Conservation (phyloP, 1,139 yeast species). For the Insectozyma bohioensis region DNA sequence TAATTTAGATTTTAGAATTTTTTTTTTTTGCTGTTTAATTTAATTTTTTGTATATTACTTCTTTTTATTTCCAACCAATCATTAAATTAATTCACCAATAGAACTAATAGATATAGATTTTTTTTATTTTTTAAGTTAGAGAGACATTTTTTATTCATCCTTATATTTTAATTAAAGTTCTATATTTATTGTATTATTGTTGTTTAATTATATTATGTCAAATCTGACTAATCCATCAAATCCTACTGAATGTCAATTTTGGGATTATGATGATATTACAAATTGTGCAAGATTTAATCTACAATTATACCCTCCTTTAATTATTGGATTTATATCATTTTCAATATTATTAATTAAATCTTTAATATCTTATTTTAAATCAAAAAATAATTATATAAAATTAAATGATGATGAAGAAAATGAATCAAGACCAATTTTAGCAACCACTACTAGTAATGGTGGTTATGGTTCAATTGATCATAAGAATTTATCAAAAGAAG, state of each 20-base stretch:
- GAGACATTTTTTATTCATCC: no score
- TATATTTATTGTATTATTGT: no score
- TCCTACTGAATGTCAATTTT: conserved; percentile 32
- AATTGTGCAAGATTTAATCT: conserved; percentile 43
- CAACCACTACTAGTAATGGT: conserved; percentile 18
- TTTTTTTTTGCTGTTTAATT: no score
- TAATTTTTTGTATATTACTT: no score
- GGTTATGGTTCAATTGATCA: conserved; percentile 30
- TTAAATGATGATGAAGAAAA: conserved; percentile 13
- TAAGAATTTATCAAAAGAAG: conserved; percentile 9
- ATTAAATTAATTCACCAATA: no score
- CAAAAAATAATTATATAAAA: conserved; percentile 10
- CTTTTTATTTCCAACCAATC: no score
- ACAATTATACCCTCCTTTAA: conserved; percentile 34
- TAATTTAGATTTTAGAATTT: no score
- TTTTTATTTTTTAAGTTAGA: no score
- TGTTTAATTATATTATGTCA: no score
- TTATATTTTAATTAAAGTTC: no score
- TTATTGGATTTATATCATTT: conserved; percentile 32
- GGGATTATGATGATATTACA: conserved; percentile 50
- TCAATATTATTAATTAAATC: conserved; percentile 26
- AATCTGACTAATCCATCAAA: no score
- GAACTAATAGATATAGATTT: no score
- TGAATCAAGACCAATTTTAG: conserved; percentile 35
- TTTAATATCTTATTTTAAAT: conserved; percentile 14